Base-by-base conservation (phyloP, 257 asterid genomes). In the Ophiorrhiza pumila region DNA sequence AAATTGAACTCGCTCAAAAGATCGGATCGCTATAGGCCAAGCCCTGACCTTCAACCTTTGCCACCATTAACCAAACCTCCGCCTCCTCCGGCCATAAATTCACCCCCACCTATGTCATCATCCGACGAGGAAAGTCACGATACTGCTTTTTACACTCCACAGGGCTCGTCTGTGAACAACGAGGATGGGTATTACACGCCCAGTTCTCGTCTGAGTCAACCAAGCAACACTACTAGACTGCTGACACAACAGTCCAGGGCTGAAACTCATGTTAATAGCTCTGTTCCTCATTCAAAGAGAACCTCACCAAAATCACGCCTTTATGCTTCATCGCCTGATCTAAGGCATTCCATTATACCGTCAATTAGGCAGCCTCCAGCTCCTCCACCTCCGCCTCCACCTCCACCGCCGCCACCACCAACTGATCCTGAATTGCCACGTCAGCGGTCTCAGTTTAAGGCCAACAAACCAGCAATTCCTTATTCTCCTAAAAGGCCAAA, bases 1-100 rank as follows among this genome's bases (percentile, higher is more conserved):
- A 92, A 92, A 60, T 74, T 95, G 50, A 88, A 82, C 47, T 72
- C 97, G 0, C 85, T 82, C 1, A 91, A 88, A 75, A 84, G 89
- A 87, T 83, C 87, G 22, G 91, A 87, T 0, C 87, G 97, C 25
- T 95, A 95, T 60, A 80, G 99, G 61, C 99, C 99, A 1, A 95
- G 99, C 65, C 99, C 99, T 23, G 99, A 95, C 68, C 98, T 92
- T 46, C 99, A 95, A 79, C 99, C 99, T 9, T 82, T 95, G 78
- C 99, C 99, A 65, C 98, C 98, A 14, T 41, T 95, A 76, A 83
- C 85, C 62, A 92, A 90, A 78, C 96, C 92, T 0, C 91, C 89
- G n/a, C 89, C 89, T 15, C 93, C 91, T 12, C 92, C 90, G 45
- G 75, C 68, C 69, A 80, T 85, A 12, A 80, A 78, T 60, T 90